Percentiles rank a stretch among this genome's conserved stretches.
phyloP scores from a whole-genome alignment of 805 yeast genomes.

The Clavispora santaluciae region DNA sequence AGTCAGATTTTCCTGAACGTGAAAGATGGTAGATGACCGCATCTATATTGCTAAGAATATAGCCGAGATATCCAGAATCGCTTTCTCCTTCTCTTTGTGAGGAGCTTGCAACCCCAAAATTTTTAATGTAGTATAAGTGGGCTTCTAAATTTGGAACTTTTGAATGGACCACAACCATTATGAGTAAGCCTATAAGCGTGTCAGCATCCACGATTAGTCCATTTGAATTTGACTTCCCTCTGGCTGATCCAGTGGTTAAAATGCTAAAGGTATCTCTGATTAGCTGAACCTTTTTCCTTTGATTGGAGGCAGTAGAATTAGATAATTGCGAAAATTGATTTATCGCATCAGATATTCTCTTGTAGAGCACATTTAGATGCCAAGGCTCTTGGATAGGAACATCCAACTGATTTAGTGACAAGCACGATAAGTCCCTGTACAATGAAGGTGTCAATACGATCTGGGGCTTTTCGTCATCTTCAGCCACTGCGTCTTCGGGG shows the following conservation, averaged over 20 bases:
- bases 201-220: constrained; percentile 67
- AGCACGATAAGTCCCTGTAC: constrained; percentile 32
- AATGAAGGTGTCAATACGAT: constrained; percentile 23
- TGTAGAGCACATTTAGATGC: constrained; percentile 30
- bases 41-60: constrained; percentile 77
- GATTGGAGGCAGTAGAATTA: constrained; percentile 34
- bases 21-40: constrained; percentile 67
- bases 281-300: constrained; percentile 43
- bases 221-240: constrained; percentile 3
- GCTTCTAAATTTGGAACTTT: constrained; percentile 53
- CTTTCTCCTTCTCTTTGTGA: constrained; percentile 2
- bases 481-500: constrained; percentile 17
- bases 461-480: constrained; percentile 22
- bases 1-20: constrained; percentile 3
- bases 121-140: constrained; percentile 61
- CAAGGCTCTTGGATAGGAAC: constrained; percentile 38
- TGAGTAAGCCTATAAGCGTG: constrained; percentile 63
- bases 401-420: constrained; percentile 51
- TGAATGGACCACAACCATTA: constrained; percentile 66
- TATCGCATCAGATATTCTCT: constrained; percentile 48
- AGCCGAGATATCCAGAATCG: constrained; percentile 62
- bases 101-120: constrained; percentile 41
- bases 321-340: constrained; percentile 45
- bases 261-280: constrained; percentile 49
- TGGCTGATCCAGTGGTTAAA: constrained; percentile 31